Evolutionary conservation across 1,284 basidiomycete genomes (phyloP), one percentile per base, ranked within the genome.

Genomic region (Singerocomus inundabilis): DNA sequence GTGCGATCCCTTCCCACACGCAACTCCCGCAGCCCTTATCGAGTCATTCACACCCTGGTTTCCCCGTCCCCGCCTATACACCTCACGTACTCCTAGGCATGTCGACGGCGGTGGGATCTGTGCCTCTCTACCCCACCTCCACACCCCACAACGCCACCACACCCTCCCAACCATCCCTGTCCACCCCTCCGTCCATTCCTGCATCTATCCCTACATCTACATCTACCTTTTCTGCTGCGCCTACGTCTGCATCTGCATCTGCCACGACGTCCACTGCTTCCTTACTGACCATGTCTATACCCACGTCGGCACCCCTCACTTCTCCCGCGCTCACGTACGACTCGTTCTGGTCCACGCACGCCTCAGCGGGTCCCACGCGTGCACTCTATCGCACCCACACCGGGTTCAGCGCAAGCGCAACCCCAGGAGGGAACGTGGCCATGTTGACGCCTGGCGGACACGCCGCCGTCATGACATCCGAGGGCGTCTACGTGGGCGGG

Each of bases 301-400:
- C 52, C 6, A 40, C 48, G 6, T 16, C 49, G 6, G 39, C 54
- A 24, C 48, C 64, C 10, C 58, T 65, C 26, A 32, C 55, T 2
- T 43, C 59, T 9, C 10, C 47, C 3, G 55, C 61, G 51, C 67
- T 84, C 41, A 85, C 82, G 5, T 84, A 85, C 56, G 82, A 84
- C 61, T 78, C 80, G 0, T 84, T 85, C 58, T 85, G 83, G 82
- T 82, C 80, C 3, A 72, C 78, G 6, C 77, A 80, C 53, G 68
- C 71, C 6, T 55, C 60, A 4, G 32, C 60, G 3, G 63, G 62
- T 7, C 31, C 61, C 8, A 64, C 63, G 0, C 64, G 62, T 6
- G 58, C 63, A 1, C 54, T 68, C 9, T 70, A 70, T 36, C 63
- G 70, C 4, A 70, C 67, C 5, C 57, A 67, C 3, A 52, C 63